These are phyloP conservation scores for Trametes sanguinea DNA, from an alignment of 768 basidiomycete genomes.

Conservation along the genomic window DNA sequence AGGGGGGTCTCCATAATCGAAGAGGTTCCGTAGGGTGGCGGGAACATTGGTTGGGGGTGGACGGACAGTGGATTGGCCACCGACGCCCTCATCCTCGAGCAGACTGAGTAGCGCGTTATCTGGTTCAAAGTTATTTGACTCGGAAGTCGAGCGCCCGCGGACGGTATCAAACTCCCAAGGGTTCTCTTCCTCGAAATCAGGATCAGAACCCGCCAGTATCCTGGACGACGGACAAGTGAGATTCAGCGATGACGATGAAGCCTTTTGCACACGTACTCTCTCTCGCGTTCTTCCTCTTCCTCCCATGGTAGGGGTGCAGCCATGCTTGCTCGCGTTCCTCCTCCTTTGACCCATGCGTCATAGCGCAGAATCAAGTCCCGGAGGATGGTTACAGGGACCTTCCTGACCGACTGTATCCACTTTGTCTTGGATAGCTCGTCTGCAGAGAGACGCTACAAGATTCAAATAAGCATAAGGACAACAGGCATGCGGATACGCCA, in stretches of 20 bases:
- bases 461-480: background rate
- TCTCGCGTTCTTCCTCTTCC: slow-evolving; percentile 52
- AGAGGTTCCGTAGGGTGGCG: slow-evolving; percentile 75
- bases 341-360: slow-evolving; percentile 66
- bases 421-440: slow-evolving; percentile 87
- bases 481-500: background rate
- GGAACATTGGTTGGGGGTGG: slow-evolving; percentile 57
- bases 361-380: slow-evolving; percentile 82
- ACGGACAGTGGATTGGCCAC: slow-evolving; percentile 49
- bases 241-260: slow-evolving; percentile 1
- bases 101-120: slow-evolving; percentile 12
- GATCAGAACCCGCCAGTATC: background rate
- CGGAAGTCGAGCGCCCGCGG: slow-evolving; percentile 41
- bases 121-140: slow-evolving; percentile 2
- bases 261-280: slow-evolving; percentile 22
- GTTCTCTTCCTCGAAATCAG: slow-evolving; percentile 33
- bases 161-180: slow-evolving; percentile 82
- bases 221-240: background rate
- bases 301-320: slow-evolving; percentile 75
- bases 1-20: slow-evolving; percentile 56
- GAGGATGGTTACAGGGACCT: slow-evolving; percentile 64
- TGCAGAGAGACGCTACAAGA: slow-evolving; percentile 73
- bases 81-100: slow-evolving; percentile 28
- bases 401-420: slow-evolving; percentile 83
- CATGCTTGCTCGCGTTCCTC: slow-evolving; percentile 77